Base-by-base conservation (phyloP, 2,329 filamentous ascomycete species). In the Amylocarpus encephaloides region DNA sequence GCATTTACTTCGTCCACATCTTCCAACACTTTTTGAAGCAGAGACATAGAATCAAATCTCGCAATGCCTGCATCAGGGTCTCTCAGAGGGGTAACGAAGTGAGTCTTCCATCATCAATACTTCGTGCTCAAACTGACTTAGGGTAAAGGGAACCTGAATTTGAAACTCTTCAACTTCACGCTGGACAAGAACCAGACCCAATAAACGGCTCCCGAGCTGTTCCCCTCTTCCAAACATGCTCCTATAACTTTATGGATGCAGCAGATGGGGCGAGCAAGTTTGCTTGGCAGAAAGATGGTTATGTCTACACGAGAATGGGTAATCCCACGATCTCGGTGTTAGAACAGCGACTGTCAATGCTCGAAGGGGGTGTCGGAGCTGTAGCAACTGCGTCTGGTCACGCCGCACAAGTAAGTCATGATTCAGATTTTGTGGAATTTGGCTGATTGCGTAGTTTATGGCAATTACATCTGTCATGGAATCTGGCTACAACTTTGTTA, bases 221-320 rank as follows among this genome's bases (percentile, higher is more conserved):
- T 3, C 83, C 83, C 18, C 85, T 86, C 62, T 87, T 86, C 64
- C 80, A 82, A 4, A 84, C 82, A 15, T 82, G 73, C 6, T 86
- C 82, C 18, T 86, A 72, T 63, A 74, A 74, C 43, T 86, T 86
- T 76, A 79, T 85, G 73, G 79, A 85, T 67, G 83, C 79, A 16
- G 82, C 80, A 39, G 83, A 86, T 61, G 83, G 79, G 51, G 83
- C 82, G 39, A 74, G 80, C 61, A 78, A 86, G 33, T 86, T 86
- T 62, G 80, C 80, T 58, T 79, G 86, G 64, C 83, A 85, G 64
- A 81, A 86, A 64, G 80, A 82, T 61, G 83, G 83, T 62, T 86
- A 86, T 67, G 84, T 86, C 63, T 86, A 86, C 71, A 82, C 76
- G 12, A 29, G 46, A 26, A 48, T 48, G 46, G 46, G 46, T n/a